These are phyloP conservation scores for Hypoxylon rubiginosum DNA, from an alignment of 2,329 filamentous ascomycete genomes.

Conservation along the genomic window DNA sequence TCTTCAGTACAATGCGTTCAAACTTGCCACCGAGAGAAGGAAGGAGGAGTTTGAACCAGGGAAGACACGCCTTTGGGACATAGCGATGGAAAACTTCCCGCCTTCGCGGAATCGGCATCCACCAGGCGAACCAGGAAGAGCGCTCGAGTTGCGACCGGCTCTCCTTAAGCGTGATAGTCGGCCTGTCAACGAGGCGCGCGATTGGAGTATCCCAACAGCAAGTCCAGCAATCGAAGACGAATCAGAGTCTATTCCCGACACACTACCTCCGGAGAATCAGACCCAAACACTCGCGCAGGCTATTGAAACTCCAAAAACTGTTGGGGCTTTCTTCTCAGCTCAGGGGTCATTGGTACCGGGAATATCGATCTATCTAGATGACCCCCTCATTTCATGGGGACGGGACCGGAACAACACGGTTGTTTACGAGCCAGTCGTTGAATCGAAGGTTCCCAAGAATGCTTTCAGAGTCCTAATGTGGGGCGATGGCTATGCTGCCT, in stretches of 20 bases:
- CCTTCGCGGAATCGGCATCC: conserved; percentile 53
- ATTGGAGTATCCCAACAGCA: conserved; percentile 46
- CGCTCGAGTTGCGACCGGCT: conserved; percentile 37
- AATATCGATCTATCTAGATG: conserved; percentile 74
- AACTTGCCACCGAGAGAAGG: conserved; percentile 62
- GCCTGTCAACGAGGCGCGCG: conserved; percentile 46
- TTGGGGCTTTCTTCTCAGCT: conserved; percentile 74
- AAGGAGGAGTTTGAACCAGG: conserved; percentile 68
- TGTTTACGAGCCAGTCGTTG: conserved; percentile 71
- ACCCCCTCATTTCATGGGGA: conserved; percentile 82
- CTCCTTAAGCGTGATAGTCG: conserved; percentile 45
- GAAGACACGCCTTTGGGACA: conserved; percentile 65
- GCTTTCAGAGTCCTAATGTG: conserved; percentile 84
- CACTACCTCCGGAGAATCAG: conserved; percentile 54
- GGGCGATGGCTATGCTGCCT: conserved; percentile 73
- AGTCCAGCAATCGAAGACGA: conserved; percentile 45
- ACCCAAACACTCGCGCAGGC: conserved; percentile 54
- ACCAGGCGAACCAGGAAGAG: conserved; percentile 41
- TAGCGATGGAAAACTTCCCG: conserved; percentile 72
- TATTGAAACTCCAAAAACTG: conserved; percentile 54
- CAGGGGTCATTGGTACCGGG: conserved; percentile 73
- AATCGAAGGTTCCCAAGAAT: conserved; percentile 83
- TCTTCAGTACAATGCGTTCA: conserved; percentile 69
- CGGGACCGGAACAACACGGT: conserved; percentile 77
- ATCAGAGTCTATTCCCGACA: conserved; percentile 54